A percentile compares a stretch with the other conserved stretches of the same genome.
Conservation (phyloP, 352 stramenopile species). For the Globisporangium ultimum region DNA sequence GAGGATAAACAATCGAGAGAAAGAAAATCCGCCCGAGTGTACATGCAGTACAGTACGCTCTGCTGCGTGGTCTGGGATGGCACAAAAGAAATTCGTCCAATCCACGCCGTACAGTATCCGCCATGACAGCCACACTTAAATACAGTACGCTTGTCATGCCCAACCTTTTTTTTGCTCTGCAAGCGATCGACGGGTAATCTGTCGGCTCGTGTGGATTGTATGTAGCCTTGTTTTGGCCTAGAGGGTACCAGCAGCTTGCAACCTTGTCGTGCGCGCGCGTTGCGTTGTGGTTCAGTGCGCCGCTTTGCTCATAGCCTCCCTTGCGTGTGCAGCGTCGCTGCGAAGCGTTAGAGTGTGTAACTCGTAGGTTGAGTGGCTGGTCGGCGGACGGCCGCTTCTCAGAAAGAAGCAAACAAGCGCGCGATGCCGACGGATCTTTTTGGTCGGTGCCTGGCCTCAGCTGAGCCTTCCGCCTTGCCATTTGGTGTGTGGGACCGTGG, state of each 20-base stretch:
- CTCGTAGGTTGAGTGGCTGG: background rate
- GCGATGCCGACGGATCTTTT: background rate
- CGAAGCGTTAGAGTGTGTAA: constrained; percentile 5
- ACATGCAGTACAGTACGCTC: background rate
- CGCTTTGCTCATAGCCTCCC: background rate
- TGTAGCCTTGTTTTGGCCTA: too few relatives aligned
- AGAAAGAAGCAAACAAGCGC: background rate
- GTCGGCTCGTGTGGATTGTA: too few relatives aligned
- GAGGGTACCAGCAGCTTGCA: too few relatives aligned
- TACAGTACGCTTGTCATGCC: background rate
- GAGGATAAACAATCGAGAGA: too few relatives aligned
- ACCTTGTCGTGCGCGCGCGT: too few relatives aligned
- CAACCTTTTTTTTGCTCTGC: too few relatives aligned
- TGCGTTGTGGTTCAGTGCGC: too few relatives aligned
- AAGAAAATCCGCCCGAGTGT: background rate
- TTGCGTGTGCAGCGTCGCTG: background rate
- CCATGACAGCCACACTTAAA: background rate
- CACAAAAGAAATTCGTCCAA: constrained; percentile 16
- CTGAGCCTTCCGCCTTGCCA: background rate
- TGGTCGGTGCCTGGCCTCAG: background rate
- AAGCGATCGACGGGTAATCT: too few relatives aligned
- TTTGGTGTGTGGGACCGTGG: background rate
- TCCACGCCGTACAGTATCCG: background rate
- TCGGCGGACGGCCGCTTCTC: background rate
- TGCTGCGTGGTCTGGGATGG: background rate